Percentiles rank a stretch among this genome's conserved stretches.
phyloP scores from a whole-genome alignment of 805 yeast species.

The Candida boidinii region DNA sequence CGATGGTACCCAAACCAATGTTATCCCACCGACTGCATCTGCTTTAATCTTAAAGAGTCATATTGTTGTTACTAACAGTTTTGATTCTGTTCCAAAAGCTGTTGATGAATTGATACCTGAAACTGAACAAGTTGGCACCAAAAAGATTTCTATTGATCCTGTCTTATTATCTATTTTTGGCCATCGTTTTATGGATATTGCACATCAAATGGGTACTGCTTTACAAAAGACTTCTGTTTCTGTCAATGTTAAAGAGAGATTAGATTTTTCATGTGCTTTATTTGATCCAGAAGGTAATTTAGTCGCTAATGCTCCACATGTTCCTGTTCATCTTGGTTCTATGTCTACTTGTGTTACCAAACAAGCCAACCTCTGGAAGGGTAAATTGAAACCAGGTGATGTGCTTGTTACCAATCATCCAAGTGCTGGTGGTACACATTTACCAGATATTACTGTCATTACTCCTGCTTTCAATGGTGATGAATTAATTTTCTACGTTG shows the following conservation, averaged over 20 bases:
- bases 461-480: constrained; percentile 75
- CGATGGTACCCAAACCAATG: constrained; percentile 75
- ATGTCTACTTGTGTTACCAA: constrained; percentile 71
- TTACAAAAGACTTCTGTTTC: constrained; percentile 74
- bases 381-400: constrained; percentile 61
- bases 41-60: constrained; percentile 57
- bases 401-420: constrained; percentile 77
- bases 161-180: constrained; percentile 69
- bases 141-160: no score
- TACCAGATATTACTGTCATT: constrained; percentile 87
- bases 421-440: constrained; percentile 76
- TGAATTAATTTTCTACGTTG: constrained; percentile 73
- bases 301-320: constrained; percentile 83
- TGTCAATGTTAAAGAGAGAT: constrained; percentile 74
- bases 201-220: constrained; percentile 83
- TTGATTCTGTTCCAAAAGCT: constrained; percentile 24
- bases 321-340: constrained; percentile 81
- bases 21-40: constrained; percentile 52
- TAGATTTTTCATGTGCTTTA: constrained; percentile 80
- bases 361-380: constrained; percentile 60
- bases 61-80: constrained; percentile 34
- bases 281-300: constrained; percentile 70
- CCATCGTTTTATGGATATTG: constrained; percentile 83
- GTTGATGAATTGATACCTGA: no score
- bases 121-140: no score